Base-by-base conservation (phyloP, 1,284 basidiomycete species). In the Polyporus tsugae region DNA sequence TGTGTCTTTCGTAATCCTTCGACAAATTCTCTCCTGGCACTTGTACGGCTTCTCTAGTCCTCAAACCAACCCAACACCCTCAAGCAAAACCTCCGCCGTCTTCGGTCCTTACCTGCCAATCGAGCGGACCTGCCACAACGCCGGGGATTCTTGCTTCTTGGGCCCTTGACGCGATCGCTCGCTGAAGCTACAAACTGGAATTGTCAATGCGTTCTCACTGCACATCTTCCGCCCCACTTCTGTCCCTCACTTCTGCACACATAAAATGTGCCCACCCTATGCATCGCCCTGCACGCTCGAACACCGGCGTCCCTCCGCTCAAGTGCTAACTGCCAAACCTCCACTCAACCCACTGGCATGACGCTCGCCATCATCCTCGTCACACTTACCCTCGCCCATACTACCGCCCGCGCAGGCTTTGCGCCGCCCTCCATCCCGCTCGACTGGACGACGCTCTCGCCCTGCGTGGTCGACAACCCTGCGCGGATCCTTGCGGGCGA, bases 391-490 rank as follows among this genome's bases (percentile, higher is more conserved):
- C 62, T 70, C 46, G 55, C 46, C 4, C 66, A 38, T 25, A 15
- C 58, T 25, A 15, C 58, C 64, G 58, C 64, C 41, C 61, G 41
- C 53, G 36, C 67, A n/a, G n/a, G n/a, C 15, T 72, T 69, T 61
- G 57, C 19, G 13, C 22, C 67, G 6, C 61, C 64, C 52, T 7
- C 35, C 42, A 66, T 70, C 55, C 68, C 71, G 35, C 71, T 68
- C 66, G 66, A 65, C 61, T 76, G 75, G 75, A 55, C 63, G 39
- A 60, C 72, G 44, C 66, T 72, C 57, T 46, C 71, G 35, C 53
- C 73, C 25, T 76, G 75, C 66, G 74, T 73, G 2, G 59, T 73
- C 44, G 75, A 76, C 70, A 66, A 73, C 71, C 61, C 73, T 53
- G 63, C 67, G 29, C 74, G 75, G 44, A 69, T 76, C 62, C 52